A percentile compares a stretch with the other conserved stretches of the same genome.
These are phyloP conservation scores for Periconia sp. DNA, from an alignment of 2,329 filamentous ascomycete genomes.

Conservation along the genomic window DNA sequence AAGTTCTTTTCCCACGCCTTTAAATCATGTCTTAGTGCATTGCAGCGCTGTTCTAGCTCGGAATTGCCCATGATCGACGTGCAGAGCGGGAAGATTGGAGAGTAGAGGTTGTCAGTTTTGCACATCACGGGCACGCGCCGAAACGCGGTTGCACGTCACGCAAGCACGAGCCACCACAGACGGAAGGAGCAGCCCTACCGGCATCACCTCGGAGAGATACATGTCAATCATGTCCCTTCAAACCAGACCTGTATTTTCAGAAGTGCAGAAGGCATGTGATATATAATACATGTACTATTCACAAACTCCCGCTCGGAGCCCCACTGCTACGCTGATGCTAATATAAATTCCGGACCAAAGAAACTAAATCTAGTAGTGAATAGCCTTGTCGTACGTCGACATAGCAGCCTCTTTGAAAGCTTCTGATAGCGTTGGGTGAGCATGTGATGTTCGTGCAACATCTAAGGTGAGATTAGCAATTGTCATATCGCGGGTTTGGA, in stretches of 20 bases:
- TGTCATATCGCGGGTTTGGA: background rate
- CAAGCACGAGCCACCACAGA: conserved; percentile 14
- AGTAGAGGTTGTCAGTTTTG: conserved; percentile 23
- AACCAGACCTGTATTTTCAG: conserved; percentile 24
- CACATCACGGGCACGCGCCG: conserved; percentile 38
- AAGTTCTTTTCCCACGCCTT: conserved; percentile 78
- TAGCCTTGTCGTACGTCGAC: conserved; percentile 93
- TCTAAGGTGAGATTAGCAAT: conserved; percentile 32
- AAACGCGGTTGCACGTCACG: conserved; percentile 27
- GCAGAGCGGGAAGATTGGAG: conserved; percentile 12
- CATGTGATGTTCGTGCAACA: conserved; percentile 81
- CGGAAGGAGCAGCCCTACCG: conserved; percentile 27
- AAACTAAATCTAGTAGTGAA: conserved; percentile 74
- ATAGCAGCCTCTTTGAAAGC: conserved; percentile 99
- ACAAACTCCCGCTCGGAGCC: conserved; percentile 46
- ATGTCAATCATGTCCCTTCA: conserved; percentile 4
- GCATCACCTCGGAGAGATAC: conserved; percentile 10
- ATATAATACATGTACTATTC: conserved; percentile 50
- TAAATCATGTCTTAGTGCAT: conserved; percentile 77
- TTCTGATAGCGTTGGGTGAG: conserved; percentile 93
- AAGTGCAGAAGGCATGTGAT: conserved; percentile 38
- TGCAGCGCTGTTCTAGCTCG: conserved; percentile 70
- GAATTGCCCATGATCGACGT: conserved; percentile 33
- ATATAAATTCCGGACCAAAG: conserved; percentile 32
- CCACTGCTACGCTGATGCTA: conserved; percentile 43